Percentiles rank a stretch among this genome's conserved stretches.
Conservation (phyloP, 208 protist genomes). For the Phytomonas francai region DNA sequence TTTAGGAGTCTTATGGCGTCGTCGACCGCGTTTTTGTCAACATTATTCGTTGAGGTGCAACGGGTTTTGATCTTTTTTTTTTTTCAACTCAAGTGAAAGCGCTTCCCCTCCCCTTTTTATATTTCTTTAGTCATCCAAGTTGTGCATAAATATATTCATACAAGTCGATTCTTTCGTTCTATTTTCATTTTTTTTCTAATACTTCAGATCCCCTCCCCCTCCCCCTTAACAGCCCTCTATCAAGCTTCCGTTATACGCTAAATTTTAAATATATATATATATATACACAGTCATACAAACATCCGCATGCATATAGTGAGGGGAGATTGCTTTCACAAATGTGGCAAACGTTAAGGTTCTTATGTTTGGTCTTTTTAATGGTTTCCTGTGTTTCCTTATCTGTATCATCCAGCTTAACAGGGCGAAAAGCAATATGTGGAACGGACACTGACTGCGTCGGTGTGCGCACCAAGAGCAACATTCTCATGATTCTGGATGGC, state of each 20-base stretch:
- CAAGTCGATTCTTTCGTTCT: neutral
- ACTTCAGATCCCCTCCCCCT: neutral
- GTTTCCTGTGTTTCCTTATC: neutral
- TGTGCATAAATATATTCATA: neutral
- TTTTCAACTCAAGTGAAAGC: neutral
- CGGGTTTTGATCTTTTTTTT: slow-evolving; percentile 1
- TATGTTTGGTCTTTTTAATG: neutral
- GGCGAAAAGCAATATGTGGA: neutral
- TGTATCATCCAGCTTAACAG: neutral
- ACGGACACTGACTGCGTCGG: slow-evolving; percentile 9
- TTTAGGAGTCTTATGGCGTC: neutral
- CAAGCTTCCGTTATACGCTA: neutral
- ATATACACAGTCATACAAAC: neutral
- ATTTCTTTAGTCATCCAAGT: neutral
- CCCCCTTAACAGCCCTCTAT: neutral
- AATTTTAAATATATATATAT: neutral
- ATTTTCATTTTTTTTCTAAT: slow-evolving; percentile 8
- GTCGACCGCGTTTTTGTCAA: neutral
- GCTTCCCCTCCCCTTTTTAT: slow-evolving; percentile 5
- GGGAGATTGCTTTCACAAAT: neutral
- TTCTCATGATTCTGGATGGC: slow-evolving; percentile 14
- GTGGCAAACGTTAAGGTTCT: neutral
- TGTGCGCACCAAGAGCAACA: slow-evolving; percentile 1
- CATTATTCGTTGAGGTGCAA: neutral
- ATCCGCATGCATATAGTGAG: neutral